A percentile compares a stretch with the other conserved stretches of the same genome.
phyloP scores from a whole-genome alignment of 2,329 filamentous ascomycete species.

The Diplodia scrobiculata region DNA sequence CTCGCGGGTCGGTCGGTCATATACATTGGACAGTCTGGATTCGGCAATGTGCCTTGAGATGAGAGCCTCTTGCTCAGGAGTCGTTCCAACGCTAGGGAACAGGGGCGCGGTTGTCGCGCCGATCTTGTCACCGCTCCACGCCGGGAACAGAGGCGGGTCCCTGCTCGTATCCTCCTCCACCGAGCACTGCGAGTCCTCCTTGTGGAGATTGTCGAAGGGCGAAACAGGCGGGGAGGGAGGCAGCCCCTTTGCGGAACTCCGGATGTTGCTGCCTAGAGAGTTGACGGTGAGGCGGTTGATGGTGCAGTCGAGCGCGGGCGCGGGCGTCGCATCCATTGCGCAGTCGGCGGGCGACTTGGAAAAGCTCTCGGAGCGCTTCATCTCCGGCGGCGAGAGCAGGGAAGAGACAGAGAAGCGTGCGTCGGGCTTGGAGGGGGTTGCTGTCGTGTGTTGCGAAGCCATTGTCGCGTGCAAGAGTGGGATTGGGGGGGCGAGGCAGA shows the following conservation, averaged over 20 bases:
- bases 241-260: constrained; percentile 34
- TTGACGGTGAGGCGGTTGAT: constrained; percentile 30
- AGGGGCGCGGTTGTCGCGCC: constrained; percentile 37
- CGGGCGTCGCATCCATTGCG: constrained; percentile 32
- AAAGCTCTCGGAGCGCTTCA: constrained; percentile 45
- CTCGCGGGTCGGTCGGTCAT: constrained; percentile 37
- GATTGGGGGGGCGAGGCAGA: constrained; percentile 6
- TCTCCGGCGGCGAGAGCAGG: constrained; percentile 47
- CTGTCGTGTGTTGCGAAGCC: constrained; percentile 14
- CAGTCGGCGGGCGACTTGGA: constrained; percentile 35
- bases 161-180: constrained; percentile 37
- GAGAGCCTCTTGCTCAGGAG: constrained; percentile 29
- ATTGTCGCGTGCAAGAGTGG: constrained; percentile 20
- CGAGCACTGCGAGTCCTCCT: constrained; percentile 41
- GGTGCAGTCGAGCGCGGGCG: constrained; percentile 36
- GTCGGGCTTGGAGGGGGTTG: constrained; percentile 23
- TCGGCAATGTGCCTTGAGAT: constrained; percentile 42
- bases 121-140: constrained; percentile 37
- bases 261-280: constrained; percentile 36
- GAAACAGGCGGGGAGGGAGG: constrained; percentile 46
- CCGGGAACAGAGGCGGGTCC: constrained; percentile 44
- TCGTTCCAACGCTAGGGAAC: constrained; percentile 35
- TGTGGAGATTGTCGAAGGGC: constrained; percentile 42
- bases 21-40: constrained; percentile 35
- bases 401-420: constrained; percentile 30